A percentile compares a stretch with the other conserved stretches of the same genome.
Evolutionary conservation across 2,329 filamentous ascomycete genomes (phyloP).

Genomic region (Fusarium longipes): DNA sequence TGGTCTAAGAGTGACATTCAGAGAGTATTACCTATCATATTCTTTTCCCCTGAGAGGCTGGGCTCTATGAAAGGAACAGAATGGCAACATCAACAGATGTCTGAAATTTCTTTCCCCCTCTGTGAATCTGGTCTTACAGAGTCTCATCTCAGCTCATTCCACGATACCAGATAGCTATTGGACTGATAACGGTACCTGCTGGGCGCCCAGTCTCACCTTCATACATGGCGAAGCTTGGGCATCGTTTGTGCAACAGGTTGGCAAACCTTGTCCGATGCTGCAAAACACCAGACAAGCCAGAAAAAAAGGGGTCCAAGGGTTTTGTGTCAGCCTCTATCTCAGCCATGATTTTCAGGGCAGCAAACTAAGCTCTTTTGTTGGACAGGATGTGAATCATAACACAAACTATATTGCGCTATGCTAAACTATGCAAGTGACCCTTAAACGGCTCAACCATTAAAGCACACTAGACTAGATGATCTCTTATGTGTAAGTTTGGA

Average conservation of each 20-base stretch:
- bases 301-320: conserved; percentile 25
- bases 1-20: not conserved
- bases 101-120: not conserved
- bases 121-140: not conserved
- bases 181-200: not conserved
- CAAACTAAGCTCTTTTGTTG: not conserved
- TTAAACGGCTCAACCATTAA: conserved; percentile 11
- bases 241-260: not conserved
- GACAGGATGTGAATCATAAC: not conserved
- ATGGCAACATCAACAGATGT: not conserved
- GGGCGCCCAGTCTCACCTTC: conserved; percentile 8
- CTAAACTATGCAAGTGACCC: conserved; percentile 9
- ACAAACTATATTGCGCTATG: not conserved
- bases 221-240: conserved; percentile 6
- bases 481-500: not conserved
- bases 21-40: conserved; percentile 3
- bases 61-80: not conserved
- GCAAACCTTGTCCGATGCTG: conserved; percentile 3
- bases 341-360: conserved; percentile 3
- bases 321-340: conserved; percentile 29
- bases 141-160: conserved; percentile 35
- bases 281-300: conserved; percentile 8
- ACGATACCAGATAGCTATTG: not conserved
- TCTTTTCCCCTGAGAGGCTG: not conserved
- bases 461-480: not conserved